These are phyloP conservation scores for Moesziomyces aphidis DNA, from an alignment of 1,284 basidiomycete species.

Conservation along the genomic window DNA sequence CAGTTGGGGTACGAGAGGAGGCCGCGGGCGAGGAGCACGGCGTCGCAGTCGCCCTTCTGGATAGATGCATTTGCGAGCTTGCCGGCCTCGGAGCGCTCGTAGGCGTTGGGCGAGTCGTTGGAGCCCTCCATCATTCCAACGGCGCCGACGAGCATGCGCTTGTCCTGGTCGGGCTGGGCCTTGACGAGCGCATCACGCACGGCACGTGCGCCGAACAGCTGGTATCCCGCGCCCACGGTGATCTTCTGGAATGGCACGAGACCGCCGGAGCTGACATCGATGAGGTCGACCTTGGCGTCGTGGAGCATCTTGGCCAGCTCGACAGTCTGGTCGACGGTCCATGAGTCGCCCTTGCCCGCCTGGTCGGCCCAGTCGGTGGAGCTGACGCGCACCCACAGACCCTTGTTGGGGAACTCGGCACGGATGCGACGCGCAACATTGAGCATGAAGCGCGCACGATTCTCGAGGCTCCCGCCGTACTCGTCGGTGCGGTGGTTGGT, in stretches of 20 bases:
- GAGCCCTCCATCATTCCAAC: constrained; percentile 63
- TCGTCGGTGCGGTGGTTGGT: constrained; percentile 64
- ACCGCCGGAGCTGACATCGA: constrained; percentile 61
- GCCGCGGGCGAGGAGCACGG: constrained; percentile 56
- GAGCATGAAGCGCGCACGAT: constrained; percentile 50
- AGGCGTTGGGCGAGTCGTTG: constrained; percentile 23
- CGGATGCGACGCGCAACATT: constrained; percentile 54
- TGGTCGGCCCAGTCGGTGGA: constrained; percentile 62
- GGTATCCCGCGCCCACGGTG: constrained; percentile 55
- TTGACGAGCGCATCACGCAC: constrained; percentile 41
- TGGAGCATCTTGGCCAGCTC: constrained; percentile 54
- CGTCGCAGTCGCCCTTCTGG: constrained; percentile 44
- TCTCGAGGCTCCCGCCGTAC: constrained; percentile 65
- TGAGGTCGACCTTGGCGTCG: constrained; percentile 57
- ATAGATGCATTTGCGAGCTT: constrained; percentile 57
- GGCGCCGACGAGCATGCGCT: constrained; percentile 54
- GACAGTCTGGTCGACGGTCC: constrained; percentile 57
- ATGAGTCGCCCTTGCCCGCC: constrained; percentile 39
- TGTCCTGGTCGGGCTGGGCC: constrained; percentile 6
- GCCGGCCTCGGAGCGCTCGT: constrained; percentile 42
- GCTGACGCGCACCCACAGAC: constrained; percentile 63
- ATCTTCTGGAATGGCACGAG: constrained; percentile 56
- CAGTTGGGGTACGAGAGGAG: constrained; percentile 58
- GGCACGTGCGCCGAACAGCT: constrained; percentile 52
- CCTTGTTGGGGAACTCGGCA: constrained; percentile 56